Evolutionary conservation across 495 filamentous ascomycete genomes (phyloP).

Genomic region (Tetracladium setigerum): DNA sequence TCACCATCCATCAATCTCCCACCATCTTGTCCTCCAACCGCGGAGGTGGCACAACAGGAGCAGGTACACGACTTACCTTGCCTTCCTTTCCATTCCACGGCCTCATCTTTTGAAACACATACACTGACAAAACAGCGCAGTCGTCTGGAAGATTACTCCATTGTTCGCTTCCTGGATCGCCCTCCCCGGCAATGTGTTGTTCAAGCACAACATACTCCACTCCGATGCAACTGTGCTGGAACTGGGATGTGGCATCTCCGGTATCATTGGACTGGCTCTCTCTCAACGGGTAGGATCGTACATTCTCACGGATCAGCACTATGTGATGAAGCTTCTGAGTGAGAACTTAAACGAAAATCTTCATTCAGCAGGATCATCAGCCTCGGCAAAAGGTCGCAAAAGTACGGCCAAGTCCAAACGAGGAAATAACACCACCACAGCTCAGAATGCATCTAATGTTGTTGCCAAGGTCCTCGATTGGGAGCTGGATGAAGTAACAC

Average conservation of each 20-base stretch:
- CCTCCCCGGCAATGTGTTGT: constrained; percentile 55
- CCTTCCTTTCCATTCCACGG: not conserved
- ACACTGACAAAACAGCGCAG: constrained; percentile 29
- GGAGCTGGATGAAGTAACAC: constrained; percentile 48
- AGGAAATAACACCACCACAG: constrained; percentile 6
- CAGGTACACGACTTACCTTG: constrained; percentile 58
- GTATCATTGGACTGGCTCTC: constrained; percentile 60
- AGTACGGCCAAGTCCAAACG: constrained; percentile 22
- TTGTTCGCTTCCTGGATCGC: constrained; percentile 76
- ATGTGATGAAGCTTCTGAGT: constrained; percentile 65
- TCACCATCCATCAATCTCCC: constrained; percentile 81
- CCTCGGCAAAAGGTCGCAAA: constrained; percentile 17
- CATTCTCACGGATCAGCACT: constrained; percentile 82
- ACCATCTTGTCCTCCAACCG: constrained; percentile 69
- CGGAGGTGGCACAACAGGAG: constrained; percentile 82
- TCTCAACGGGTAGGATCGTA: constrained; percentile 55
- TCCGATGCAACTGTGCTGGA: constrained; percentile 59
- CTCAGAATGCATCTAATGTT: constrained; percentile 28
- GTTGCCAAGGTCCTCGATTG: constrained; percentile 56
- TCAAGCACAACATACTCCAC: constrained; percentile 45
- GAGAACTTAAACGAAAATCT: constrained; percentile 67
- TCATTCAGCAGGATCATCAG: not conserved
- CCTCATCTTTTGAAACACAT: not conserved
- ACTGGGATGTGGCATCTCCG: constrained; percentile 81
- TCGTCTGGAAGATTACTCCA: constrained; percentile 90